Evolutionary conservation across 768 basidiomycete species (phyloP).

Genomic region (Hemileccinum rubropunctum): DNA sequence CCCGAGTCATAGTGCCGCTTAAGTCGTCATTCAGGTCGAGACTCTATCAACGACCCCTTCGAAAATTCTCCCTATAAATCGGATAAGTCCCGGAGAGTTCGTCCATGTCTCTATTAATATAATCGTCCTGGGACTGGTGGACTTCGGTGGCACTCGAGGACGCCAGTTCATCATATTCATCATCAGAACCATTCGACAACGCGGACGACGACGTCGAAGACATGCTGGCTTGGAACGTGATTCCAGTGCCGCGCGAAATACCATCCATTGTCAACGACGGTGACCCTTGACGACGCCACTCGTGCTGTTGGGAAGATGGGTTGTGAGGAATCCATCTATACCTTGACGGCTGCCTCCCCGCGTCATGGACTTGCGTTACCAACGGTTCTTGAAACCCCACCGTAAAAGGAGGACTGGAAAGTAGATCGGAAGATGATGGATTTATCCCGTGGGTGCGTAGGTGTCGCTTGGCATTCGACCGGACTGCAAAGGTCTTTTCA

Average conservation of each 20-base stretch:
- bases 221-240: constrained; percentile 36
- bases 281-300: constrained; percentile 22
- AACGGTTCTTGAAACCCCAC: constrained; percentile 47
- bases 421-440: constrained; percentile 19
- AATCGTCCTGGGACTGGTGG: constrained; percentile 32
- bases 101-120: constrained; percentile 6
- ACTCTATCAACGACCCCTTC: not conserved
- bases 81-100: constrained; percentile 15
- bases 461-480: constrained; percentile 80
- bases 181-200: constrained; percentile 30
- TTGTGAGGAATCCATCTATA: constrained; percentile 42
- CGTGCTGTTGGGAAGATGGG: constrained; percentile 28
- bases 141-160: constrained; percentile 28
- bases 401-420: constrained; percentile 29
- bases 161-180: constrained; percentile 35
- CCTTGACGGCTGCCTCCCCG: constrained; percentile 34
- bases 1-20: not conserved
- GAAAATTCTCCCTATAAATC: constrained; percentile 1
- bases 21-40: not conserved
- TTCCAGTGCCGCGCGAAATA: constrained; percentile 25
- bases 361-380: constrained; percentile 42
- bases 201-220: constrained; percentile 36
- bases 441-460: constrained; percentile 69
- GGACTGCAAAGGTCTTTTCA: constrained; percentile 67
- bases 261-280: constrained; percentile 13